Evolutionary conservation across 148 eudicot species (phyloP).

Genomic region (Fallopia convolvulus): DNA sequence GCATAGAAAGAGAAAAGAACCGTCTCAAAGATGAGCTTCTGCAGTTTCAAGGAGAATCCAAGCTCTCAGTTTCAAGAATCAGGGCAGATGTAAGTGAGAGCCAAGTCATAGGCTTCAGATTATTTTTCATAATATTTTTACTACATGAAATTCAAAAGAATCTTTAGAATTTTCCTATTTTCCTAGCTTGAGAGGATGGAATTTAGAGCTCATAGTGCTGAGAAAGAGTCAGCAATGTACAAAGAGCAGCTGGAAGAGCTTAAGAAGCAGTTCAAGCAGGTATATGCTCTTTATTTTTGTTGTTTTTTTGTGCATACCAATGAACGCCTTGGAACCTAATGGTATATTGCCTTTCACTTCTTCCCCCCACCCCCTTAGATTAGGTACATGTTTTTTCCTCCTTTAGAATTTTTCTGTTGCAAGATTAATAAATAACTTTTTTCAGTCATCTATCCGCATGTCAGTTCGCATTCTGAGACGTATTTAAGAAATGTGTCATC

Average conservation of each 20-base stretch:
- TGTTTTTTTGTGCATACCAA: background rate
- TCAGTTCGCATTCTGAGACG: background rate
- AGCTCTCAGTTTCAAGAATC: slow-evolving; percentile 61
- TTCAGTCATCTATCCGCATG: background rate
- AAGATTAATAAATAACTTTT: background rate
- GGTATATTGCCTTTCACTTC: background rate
- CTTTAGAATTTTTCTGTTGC: background rate
- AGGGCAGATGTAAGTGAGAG: slow-evolving; percentile 56
- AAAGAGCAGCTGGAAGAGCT: slow-evolving; percentile 59
- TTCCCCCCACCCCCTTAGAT: too few species aligned
- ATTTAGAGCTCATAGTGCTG: slow-evolving; percentile 63
- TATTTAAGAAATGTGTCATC: background rate
- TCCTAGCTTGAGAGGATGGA: slow-evolving; percentile 80
- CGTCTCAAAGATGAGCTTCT: slow-evolving; percentile 56
- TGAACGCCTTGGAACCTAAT: background rate
- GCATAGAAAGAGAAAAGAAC: slow-evolving; percentile 56
- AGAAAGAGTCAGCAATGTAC: slow-evolving; percentile 54
- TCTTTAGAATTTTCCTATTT: slow-evolving; percentile 9
- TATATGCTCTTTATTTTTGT: slow-evolving; percentile 13
- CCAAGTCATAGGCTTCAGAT: background rate
- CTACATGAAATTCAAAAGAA: background rate
- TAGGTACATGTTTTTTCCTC: background rate
- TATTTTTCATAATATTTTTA: background rate
- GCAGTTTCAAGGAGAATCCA: slow-evolving; percentile 60
- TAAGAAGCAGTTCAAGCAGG: slow-evolving; percentile 48